Evolutionary conservation across 805 yeast species (phyloP).

Genomic region (Myxozyma lipomycoides): DNA sequence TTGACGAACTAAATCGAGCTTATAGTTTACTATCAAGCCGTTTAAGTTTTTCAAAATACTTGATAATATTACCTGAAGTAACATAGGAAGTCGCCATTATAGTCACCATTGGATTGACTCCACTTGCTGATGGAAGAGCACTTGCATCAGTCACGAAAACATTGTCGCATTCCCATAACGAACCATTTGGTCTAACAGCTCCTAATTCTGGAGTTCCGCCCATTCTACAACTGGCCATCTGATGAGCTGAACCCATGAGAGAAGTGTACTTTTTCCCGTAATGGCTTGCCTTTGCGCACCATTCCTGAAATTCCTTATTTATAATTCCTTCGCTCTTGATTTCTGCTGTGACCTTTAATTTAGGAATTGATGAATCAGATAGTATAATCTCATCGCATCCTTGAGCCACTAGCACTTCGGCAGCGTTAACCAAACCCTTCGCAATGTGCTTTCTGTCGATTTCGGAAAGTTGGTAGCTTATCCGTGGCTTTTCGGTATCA

Average conservation of each 20-base stretch:
- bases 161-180: constrained; percentile 47
- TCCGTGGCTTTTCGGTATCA: constrained; percentile 34
- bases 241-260: constrained; percentile 49
- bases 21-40: no score
- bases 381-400: constrained; percentile 8
- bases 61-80: constrained; percentile 41
- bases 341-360: constrained; percentile 29
- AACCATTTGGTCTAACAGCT: constrained; percentile 46
- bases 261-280: constrained; percentile 34
- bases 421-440: constrained; percentile 8
- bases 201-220: constrained; percentile 46
- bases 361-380: constrained; percentile 7
- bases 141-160: constrained; percentile 51
- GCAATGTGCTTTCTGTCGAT: constrained; percentile 39
- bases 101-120: constrained; percentile 53
- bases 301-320: constrained; percentile 43
- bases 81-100: constrained; percentile 48
- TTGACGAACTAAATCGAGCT: no score
- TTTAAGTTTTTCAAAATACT: no score
- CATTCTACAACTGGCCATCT: constrained; percentile 52
- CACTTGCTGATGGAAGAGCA: constrained; percentile 51
- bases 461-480: constrained; percentile 43
- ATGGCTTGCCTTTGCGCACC: constrained; percentile 32
- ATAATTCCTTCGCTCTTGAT: constrained; percentile 40
- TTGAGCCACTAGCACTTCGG: constrained; percentile 10